These are phyloP conservation scores for Sphenostylis stenocarpa DNA, from an alignment of 306 rosid species.

Conservation along the genomic window DNA sequence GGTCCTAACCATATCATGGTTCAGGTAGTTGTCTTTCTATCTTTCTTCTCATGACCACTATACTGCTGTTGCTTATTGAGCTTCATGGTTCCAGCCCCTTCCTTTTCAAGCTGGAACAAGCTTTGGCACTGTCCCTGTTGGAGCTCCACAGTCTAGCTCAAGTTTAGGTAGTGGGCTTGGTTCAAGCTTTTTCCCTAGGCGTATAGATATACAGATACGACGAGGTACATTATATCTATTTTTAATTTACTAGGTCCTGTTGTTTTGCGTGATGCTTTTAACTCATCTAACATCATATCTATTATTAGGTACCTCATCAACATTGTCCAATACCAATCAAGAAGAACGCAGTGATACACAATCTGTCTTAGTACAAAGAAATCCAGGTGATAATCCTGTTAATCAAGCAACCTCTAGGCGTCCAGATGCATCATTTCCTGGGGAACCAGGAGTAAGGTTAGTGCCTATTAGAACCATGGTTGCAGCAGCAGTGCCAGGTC, in stretches of 20 bases:
- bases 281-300: conserved; percentile 24
- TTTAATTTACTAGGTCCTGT: conserved; percentile 7
- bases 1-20: conserved; percentile 98
- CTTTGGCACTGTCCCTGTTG: conserved; percentile 78
- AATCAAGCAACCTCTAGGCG: conserved; percentile 59
- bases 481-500: conserved; percentile 69
- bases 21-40: conserved; percentile 59
- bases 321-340: conserved; percentile 49
- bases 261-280: conserved; percentile 16
- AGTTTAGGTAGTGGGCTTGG: conserved; percentile 66
- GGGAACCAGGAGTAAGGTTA: conserved; percentile 75
- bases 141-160: conserved; percentile 70
- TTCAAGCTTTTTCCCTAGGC: conserved; percentile 75
- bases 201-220: conserved; percentile 93
- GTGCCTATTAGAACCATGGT: conserved; percentile 90
- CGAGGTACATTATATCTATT: conserved; percentile 56
- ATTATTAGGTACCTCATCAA: conserved; percentile 62
- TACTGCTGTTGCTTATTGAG: conserved; percentile 47
- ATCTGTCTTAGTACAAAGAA: conserved; percentile 61
- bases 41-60: conserved; percentile 27
- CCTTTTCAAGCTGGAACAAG: conserved; percentile 77
- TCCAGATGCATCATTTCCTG: conserved; percentile 55
- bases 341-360: conserved; percentile 64
- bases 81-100: conserved; percentile 73
- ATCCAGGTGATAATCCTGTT: conserved; percentile 58